Conservation (phyloP, 1,284 basidiomycete species). For the Tylopilus orsonianus region DNA sequence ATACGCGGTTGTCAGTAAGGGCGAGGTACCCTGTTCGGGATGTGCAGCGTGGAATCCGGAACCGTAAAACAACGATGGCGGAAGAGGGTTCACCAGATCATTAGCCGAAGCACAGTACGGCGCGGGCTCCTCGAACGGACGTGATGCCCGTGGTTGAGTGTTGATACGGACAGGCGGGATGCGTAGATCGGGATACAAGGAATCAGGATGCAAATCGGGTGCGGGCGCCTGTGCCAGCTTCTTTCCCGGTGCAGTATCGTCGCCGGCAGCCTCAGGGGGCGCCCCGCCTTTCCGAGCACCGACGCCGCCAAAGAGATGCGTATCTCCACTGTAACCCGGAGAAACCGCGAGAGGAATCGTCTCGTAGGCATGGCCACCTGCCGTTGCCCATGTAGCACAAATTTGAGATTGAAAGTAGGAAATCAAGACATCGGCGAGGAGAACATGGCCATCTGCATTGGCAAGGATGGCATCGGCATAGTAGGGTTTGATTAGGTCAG, state of each 20-base stretch:
- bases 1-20: slow-evolving; percentile 60
- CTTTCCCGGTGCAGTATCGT: slow-evolving; percentile 33
- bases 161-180: slow-evolving; percentile 76
- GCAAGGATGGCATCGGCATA: slow-evolving; percentile 85
- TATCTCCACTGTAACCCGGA: slow-evolving; percentile 38
- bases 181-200: slow-evolving; percentile 41
- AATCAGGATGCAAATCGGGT: slow-evolving; percentile 25
- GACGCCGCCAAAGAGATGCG: slow-evolving; percentile 69
- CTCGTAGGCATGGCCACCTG: slow-evolving; percentile 64
- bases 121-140: slow-evolving; percentile 78
- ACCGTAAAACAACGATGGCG: slow-evolving; percentile 84
- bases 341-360: slow-evolving; percentile 47
- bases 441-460: slow-evolving; percentile 74
- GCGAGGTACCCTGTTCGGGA: slow-evolving; percentile 49
- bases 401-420: slow-evolving; percentile 87
- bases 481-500: slow-evolving; percentile 67
- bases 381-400: slow-evolving; percentile 81
- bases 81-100: slow-evolving; percentile 92
- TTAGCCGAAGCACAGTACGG: slow-evolving; percentile 92
- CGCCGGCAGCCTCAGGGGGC: slow-evolving; percentile 43
- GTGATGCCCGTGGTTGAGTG: slow-evolving; percentile 57
- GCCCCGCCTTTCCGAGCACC: slow-evolving; percentile 62
- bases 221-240: slow-evolving; percentile 14
- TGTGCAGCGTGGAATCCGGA: slow-evolving; percentile 85
- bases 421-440: slow-evolving; percentile 83